Evolutionary conservation across 2,329 filamentous ascomycete species (phyloP).

Genomic region (Talaromyces islandicus): DNA sequence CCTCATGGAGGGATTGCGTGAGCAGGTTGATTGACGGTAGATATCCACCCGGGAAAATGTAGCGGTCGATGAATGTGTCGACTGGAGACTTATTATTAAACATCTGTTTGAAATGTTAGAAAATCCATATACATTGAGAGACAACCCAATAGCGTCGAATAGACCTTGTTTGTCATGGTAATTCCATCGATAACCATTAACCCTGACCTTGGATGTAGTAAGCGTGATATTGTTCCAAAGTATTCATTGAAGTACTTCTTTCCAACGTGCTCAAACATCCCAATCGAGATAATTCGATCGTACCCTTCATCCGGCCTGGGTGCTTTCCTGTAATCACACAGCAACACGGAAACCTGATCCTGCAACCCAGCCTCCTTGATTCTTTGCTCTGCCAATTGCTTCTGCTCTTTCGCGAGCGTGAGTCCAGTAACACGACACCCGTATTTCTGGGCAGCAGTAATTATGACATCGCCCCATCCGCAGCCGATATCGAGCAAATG

Average conservation of each 20-base stretch:
- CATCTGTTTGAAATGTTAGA: conserved; percentile 22
- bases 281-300: conserved; percentile 69
- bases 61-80: conserved; percentile 69
- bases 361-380: conserved; percentile 57
- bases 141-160: background rate
- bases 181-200: conserved; percentile 71
- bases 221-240: conserved; percentile 57
- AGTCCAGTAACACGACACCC: conserved; percentile 64
- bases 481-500: conserved; percentile 71
- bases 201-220: conserved; percentile 59
- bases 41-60: conserved; percentile 75
- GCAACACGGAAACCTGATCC: conserved; percentile 57
- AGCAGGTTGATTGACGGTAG: conserved; percentile 55
- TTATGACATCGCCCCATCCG: conserved; percentile 70
- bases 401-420: conserved; percentile 65
- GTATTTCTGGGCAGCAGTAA: conserved; percentile 59
- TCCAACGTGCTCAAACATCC: conserved; percentile 73
- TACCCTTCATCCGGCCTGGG: conserved; percentile 49
- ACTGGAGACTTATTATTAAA: conserved; percentile 61
- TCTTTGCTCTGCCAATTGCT: conserved; percentile 59
- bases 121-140: background rate
- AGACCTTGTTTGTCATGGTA: conserved; percentile 62
- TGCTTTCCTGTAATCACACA: conserved; percentile 64
- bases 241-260: conserved; percentile 62
- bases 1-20: conserved; percentile 54